These are phyloP conservation scores for Pochonia chlamydosporia DNA, from an alignment of 2,329 filamentous ascomycete species.

Conservation along the genomic window DNA sequence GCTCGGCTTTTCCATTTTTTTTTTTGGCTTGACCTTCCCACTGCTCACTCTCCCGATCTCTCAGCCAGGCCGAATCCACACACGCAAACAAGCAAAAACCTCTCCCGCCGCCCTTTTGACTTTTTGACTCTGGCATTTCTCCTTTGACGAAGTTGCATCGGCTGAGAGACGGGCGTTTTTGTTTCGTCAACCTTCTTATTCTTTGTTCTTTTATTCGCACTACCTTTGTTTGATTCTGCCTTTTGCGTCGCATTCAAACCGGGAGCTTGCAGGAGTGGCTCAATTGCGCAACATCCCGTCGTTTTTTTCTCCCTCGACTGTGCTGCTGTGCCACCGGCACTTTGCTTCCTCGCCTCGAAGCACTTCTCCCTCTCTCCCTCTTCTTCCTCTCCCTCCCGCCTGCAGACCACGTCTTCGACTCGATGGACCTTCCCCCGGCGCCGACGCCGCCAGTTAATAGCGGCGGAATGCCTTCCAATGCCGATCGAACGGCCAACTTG, in stretches of 20 bases:
- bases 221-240: neutral
- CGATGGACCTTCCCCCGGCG: constrained; percentile 43
- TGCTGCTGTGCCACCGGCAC: constrained; percentile 5
- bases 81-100: too few species aligned
- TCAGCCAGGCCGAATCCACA: neutral
- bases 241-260: neutral
- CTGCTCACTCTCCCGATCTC: neutral
- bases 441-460: constrained; percentile 41
- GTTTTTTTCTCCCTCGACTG: neutral
- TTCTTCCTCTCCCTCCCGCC: constrained; percentile 1
- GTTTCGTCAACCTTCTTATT: neutral
- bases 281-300: neutral
- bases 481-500: constrained; percentile 48
- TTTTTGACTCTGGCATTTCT: too few species aligned
- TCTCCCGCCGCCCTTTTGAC: too few species aligned
- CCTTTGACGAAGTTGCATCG: neutral
- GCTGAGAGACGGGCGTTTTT: neutral
- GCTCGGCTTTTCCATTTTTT: neutral
- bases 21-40: neutral
- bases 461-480: constrained; percentile 30
- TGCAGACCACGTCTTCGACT: constrained; percentile 7
- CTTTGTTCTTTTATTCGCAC: neutral
- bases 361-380: neutral
- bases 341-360: constrained; percentile 4
- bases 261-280: neutral